Conservation (phyloP, 2,329 filamentous ascomycete species). For the Botrytis fragariae region DNA sequence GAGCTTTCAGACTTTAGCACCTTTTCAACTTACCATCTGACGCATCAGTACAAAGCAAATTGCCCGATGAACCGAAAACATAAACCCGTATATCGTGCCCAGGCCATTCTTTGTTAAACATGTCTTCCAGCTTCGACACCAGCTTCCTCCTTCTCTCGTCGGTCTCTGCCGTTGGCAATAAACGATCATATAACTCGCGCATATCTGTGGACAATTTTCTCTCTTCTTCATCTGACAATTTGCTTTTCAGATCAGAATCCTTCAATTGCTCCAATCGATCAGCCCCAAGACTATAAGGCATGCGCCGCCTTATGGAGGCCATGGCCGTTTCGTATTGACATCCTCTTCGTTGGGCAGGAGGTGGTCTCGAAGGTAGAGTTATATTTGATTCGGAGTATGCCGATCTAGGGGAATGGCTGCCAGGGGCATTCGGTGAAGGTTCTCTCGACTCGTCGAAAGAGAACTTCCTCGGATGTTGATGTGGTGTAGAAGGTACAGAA, state of each 20-base stretch:
- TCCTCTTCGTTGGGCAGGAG: slow-evolving; percentile 56
- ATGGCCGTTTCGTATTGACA: slow-evolving; percentile 90
- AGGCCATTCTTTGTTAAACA: slow-evolving; percentile 90
- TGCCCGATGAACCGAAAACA: slow-evolving; percentile 97
- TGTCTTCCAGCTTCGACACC: slow-evolving; percentile 80
- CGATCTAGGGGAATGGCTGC: slow-evolving; percentile 83
- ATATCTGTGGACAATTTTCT: slow-evolving; percentile 76
- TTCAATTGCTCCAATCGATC: slow-evolving; percentile 72
- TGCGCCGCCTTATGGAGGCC: slow-evolving; percentile 76
- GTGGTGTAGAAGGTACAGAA: slow-evolving; percentile 90
- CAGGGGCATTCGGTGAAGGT: slow-evolving; percentile 74
- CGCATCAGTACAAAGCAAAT: slow-evolving; percentile 88
- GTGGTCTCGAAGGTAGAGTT: slow-evolving; percentile 64
- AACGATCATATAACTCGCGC: slow-evolving; percentile 76
- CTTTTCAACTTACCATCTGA: slow-evolving; percentile 72
- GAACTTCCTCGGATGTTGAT: slow-evolving; percentile 81
- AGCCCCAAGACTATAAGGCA: slow-evolving; percentile 87
- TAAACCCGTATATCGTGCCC: slow-evolving; percentile 85
- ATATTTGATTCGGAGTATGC: slow-evolving; percentile 87
- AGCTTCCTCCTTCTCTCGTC: slow-evolving; percentile 72
- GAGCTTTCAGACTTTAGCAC: background rate
- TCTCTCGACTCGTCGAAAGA: slow-evolving; percentile 73
- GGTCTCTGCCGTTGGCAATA: slow-evolving; percentile 79
- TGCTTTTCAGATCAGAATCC: slow-evolving; percentile 68
- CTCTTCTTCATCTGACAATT: slow-evolving; percentile 70